These are phyloP conservation scores for Micractinium sp. DNA, from an alignment of 139 green algal species.

Conservation along the genomic window DNA sequence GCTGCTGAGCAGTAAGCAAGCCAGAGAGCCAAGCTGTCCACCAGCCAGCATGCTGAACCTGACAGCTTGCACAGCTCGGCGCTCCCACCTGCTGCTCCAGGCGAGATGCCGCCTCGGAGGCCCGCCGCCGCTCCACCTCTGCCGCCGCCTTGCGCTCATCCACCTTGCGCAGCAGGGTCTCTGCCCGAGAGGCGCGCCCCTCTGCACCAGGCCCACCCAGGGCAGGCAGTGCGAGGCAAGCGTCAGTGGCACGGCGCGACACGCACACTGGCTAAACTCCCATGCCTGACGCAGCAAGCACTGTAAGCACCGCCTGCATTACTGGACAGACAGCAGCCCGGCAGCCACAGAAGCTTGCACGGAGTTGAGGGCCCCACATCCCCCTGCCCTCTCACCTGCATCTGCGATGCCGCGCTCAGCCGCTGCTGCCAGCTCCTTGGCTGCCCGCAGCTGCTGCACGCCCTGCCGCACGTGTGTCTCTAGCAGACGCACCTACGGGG, in stretches of 20 bases:
- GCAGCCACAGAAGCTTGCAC: too few relatives aligned
- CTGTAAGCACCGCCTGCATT: not conserved
- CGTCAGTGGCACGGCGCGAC: not conserved
- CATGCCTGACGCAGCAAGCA: not conserved
- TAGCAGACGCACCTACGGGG: conserved; percentile 13
- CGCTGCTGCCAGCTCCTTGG: not conserved
- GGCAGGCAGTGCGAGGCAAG: too few relatives aligned
- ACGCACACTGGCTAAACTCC: not conserved
- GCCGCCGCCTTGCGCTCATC: conserved; percentile 31
- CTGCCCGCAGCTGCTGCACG: conserved; percentile 27
- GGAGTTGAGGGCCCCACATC: not conserved
- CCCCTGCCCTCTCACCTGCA: not conserved
- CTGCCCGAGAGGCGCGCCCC: conserved; percentile 8
- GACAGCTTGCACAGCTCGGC: not conserved
- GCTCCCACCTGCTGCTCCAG: conserved; percentile 18
- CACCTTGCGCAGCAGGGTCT: conserved; percentile 33
- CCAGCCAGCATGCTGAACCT: not conserved
- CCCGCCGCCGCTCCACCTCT: conserved; percentile 22
- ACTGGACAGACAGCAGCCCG: not conserved
- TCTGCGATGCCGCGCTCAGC: conserved; percentile 5
- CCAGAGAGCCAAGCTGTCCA: too few relatives aligned
- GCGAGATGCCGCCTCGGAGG: not conserved
- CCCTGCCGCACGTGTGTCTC: conserved; percentile 12
- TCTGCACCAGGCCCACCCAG: not conserved
- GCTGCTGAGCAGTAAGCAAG: too few relatives aligned